Conservation (phyloP, 179 eudicot species). For the Beta macrorhiza region DNA sequence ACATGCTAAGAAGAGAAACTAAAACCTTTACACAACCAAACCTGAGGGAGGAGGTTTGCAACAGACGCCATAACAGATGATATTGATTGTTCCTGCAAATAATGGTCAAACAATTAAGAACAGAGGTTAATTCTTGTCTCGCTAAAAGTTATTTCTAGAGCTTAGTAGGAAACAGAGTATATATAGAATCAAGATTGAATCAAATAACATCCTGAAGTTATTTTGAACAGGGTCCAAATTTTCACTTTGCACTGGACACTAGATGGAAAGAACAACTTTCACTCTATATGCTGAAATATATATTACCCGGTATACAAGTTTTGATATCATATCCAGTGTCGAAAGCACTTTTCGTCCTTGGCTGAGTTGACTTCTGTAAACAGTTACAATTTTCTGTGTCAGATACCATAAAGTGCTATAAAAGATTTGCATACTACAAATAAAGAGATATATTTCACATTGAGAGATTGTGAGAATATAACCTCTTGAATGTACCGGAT, state of each 20-base stretch:
- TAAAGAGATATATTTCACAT: not conserved
- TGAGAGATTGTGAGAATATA: constrained; percentile 27
- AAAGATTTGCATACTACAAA: not conserved
- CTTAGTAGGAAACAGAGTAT: not conserved
- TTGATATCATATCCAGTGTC: constrained; percentile 72
- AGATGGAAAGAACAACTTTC: not conserved
- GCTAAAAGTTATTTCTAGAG: too few species aligned
- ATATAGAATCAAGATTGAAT: not conserved
- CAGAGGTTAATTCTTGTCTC: not conserved
- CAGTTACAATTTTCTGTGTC: constrained; percentile 7
- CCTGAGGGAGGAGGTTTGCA: constrained; percentile 92
- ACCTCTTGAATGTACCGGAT: constrained; percentile 93
- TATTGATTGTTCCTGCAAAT: constrained; percentile 77
- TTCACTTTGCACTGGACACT: constrained; percentile 1
- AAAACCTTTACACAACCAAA: constrained; percentile 18
- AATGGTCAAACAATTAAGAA: constrained; percentile 7
- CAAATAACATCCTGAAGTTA: not conserved
- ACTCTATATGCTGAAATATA: constrained; percentile 1
- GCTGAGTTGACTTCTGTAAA: constrained; percentile 75
- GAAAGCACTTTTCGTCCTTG: constrained; percentile 86
- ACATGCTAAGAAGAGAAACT: constrained; percentile 5
- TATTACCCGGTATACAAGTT: constrained; percentile 77
- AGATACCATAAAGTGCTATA: not conserved
- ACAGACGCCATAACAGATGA: constrained; percentile 79
- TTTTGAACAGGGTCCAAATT: not conserved